Evolutionary conservation across 2,329 filamentous ascomycete species (phyloP).

Genomic region (Sporothrix pallida): DNA sequence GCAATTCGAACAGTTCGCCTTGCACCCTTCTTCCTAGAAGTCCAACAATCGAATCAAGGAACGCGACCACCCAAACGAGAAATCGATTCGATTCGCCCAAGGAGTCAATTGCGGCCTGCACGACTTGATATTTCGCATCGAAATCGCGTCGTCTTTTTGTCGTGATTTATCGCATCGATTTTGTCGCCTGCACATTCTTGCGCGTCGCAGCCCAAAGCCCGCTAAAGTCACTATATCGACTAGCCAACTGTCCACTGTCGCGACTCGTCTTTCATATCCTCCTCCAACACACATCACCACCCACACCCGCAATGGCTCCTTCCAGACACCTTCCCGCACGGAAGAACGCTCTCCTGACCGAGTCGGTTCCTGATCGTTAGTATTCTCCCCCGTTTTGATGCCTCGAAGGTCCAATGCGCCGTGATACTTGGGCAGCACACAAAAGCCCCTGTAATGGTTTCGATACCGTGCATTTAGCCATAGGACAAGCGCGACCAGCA

Average conservation of each 20-base stretch:
- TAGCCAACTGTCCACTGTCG: conserved; percentile 28
- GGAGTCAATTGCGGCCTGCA: background rate
- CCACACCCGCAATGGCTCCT: conserved; percentile 39
- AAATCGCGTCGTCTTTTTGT: background rate
- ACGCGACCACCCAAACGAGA: background rate
- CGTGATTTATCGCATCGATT: conserved; percentile 26
- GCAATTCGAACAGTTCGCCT: background rate
- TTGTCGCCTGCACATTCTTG: background rate
- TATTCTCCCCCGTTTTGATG: background rate
- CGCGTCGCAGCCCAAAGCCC: conserved; percentile 26
- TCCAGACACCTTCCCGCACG: conserved; percentile 49
- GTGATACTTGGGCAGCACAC: background rate
- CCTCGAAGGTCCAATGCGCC: background rate
- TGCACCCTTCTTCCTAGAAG: background rate
- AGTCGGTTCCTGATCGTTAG: conserved; percentile 59
- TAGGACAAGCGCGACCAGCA: background rate
- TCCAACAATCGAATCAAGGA: background rate
- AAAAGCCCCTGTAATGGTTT: background rate
- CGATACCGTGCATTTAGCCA: background rate
- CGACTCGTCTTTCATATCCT: background rate
- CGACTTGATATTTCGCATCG: background rate
- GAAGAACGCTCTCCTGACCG: conserved; percentile 61
- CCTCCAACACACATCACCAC: conserved; percentile 7
- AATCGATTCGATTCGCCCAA: background rate
- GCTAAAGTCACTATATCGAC: background rate